A percentile compares a stretch with the other conserved stretches of the same genome.
These are phyloP conservation scores for Cladochytrium replicatum DNA, from an alignment of 192 early-diverging fungal genomes.

Conservation along the genomic window DNA sequence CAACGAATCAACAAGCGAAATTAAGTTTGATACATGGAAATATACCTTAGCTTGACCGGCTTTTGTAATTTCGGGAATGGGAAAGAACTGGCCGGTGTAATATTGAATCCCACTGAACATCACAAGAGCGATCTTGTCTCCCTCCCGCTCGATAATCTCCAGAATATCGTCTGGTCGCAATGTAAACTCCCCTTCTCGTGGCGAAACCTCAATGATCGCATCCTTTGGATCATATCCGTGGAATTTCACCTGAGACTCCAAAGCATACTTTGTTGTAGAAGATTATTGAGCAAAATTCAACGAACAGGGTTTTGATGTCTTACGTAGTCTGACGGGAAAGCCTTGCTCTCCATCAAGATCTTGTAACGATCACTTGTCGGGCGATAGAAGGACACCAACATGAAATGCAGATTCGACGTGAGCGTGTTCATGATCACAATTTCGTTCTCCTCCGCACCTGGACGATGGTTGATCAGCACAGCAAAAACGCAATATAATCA, in stretches of 20 bases:
- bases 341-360: slow-evolving; percentile 84
- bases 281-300: slow-evolving; percentile 7
- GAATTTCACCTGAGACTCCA: slow-evolving; percentile 79
- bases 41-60: slow-evolving; percentile 65
- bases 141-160: slow-evolving; percentile 56
- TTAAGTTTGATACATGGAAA: neutral
- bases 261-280: slow-evolving; percentile 60
- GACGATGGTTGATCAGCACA: neutral
- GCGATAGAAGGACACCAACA: slow-evolving; percentile 88
- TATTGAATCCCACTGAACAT: slow-evolving; percentile 88
- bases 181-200: slow-evolving; percentile 59
- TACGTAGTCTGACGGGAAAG: slow-evolving; percentile 89
- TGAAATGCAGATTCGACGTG: slow-evolving; percentile 82
- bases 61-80: slow-evolving; percentile 73
- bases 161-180: slow-evolving; percentile 78
- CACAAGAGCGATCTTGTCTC: slow-evolving; percentile 73
- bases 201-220: slow-evolving; percentile 63
- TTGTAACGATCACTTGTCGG: slow-evolving; percentile 64
- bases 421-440: slow-evolving; percentile 89
- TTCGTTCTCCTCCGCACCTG: slow-evolving; percentile 65
- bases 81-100: slow-evolving; percentile 83
- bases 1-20: neutral
- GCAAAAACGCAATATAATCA: neutral
- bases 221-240: slow-evolving; percentile 61
- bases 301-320: slow-evolving; percentile 6